Base-by-base conservation (phyloP, 75 land plant genomes). In the Larix kaempferi region DNA sequence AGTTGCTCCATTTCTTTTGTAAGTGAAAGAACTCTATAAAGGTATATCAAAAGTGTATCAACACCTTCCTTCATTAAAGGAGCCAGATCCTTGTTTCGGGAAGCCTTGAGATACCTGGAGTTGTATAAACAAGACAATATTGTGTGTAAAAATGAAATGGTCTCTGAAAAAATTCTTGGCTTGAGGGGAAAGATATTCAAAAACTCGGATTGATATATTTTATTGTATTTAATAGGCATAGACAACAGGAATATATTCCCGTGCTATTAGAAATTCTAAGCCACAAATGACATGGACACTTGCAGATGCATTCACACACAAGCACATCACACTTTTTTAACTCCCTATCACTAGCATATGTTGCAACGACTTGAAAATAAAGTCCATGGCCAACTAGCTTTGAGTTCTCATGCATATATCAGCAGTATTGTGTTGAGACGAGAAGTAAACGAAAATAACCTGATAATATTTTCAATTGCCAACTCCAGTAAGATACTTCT, bases 21-120 rank as follows among this genome's bases (percentile, higher is more conserved):
- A 60, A 61, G 76, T 77, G 86, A 88, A 16, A 95, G 85, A 26
- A 86, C 87, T 71, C 90, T 87, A 76, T 91, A 91, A 0, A 98
- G 94, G 78, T 90, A 89, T 95, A 98, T 84, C 3, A 98, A 82
- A 41, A 98, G 88, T 10, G 99, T 95, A 77, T 98, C 99, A 69
- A 98, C 90, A 56, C 98, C 99, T 44, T 95, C 99, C 76, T 83
- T 88, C 83, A 90, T 83, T 44, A 86, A 35, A 21, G 77, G 71
- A 27, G 74, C 79, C 72, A 95, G 69, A 27, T 86, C 86, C 80
- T 85, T 95, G 23, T 79, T 74, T 61, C 99, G 85, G 58, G 83
- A 88, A 62, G 78, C 79, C 62, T 80, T 59, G 27, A 95, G 74
- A 63, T 98, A 98, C 85, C 99, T 98, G 86, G 67, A 54, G 29